Evolutionary conservation across 495 filamentous ascomycete species (phyloP).

Genomic region (Neurospora africana): DNA sequence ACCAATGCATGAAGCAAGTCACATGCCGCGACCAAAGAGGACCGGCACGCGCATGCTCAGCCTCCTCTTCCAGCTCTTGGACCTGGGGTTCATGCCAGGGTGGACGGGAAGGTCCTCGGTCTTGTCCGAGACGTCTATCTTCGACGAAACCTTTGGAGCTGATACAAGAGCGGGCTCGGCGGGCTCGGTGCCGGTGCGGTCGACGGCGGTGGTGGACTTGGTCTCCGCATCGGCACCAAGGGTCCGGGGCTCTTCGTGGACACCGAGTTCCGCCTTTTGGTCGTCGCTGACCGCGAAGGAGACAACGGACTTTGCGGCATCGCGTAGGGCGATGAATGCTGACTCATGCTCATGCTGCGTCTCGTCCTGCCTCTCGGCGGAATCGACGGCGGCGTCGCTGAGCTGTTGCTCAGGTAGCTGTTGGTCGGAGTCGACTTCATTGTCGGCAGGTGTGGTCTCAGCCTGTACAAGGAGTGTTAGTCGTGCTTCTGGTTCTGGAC

Average conservation of each 20-base stretch:
- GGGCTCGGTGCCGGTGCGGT: slow-evolving; percentile 6
- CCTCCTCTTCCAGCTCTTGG: slow-evolving; percentile 20
- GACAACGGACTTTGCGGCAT: slow-evolving; percentile 19
- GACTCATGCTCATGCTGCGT: slow-evolving; percentile 8
- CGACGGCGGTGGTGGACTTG: slow-evolving; percentile 3
- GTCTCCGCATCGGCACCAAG: slow-evolving; percentile 1
- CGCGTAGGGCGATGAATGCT: slow-evolving; percentile 6
- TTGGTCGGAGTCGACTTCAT: background rate
- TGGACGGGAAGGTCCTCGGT: slow-evolving; percentile 2
- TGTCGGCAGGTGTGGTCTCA: slow-evolving; percentile 3
- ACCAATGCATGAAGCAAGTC: slow-evolving; percentile 8
- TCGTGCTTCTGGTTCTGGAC: slow-evolving; percentile 6
- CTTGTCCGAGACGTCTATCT: background rate
- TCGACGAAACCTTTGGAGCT: slow-evolving; percentile 6
- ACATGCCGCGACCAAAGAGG: slow-evolving; percentile 22
- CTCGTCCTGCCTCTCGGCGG: slow-evolving; percentile 2
- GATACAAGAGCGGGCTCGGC: slow-evolving; percentile 1
- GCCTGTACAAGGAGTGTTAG: background rate
- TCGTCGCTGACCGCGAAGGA: slow-evolving; percentile 16
- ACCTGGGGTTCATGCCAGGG: slow-evolving; percentile 9
- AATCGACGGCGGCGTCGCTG: slow-evolving; percentile 2
- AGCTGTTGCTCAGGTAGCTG: background rate
- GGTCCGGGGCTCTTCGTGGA: slow-evolving; percentile 7
- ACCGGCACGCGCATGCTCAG: slow-evolving; percentile 17
- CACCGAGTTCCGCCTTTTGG: slow-evolving; percentile 14